Evolutionary conservation across 176 grass and related monocot genomes (phyloP), one percentile per base, ranked within the genome.

Genomic region (Paspalum notatum): DNA sequence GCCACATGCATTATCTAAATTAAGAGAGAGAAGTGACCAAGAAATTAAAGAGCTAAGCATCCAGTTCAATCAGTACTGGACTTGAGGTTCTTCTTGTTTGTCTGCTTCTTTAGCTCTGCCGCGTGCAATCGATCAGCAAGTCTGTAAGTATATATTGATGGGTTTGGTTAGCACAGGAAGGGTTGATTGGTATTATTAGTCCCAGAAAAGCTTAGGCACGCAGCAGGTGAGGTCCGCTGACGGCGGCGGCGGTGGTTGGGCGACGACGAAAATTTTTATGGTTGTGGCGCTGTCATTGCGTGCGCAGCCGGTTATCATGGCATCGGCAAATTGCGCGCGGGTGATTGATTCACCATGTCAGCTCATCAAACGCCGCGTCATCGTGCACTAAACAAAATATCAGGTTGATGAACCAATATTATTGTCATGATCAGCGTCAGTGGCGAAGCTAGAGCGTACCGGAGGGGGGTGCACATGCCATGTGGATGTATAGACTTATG

Each of bases 311-410:
- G 80, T 83, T 32, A 32, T 32, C 80, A 58, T 79, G 68, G 79
- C 52, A 51, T 47, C 24, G 18, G 26, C 24, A 12, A 75, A 66
- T 65, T 83, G 69, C 60, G 32, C 61, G 70, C 10, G 46, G 17
- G 22, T 16, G 68, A 66, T 37, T 55, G 56, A 69, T 54, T 71
- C 55, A 63, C 45, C 27, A 32, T 62, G 32, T 76, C 48, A 64
- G 56, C 63, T 55, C 85, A 71, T 55, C 85, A 71, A 89, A 65
- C 64, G 42, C 64, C 27, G 26, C 56, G 82, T 89, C 87, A 85
- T 70, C 77, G 12, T 71, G 71, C 82, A 81, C 64, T 77, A 80
- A 3, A 80, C n/a, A 3, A 61, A 68, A 49, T 75, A 69, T 55
- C 46, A 71, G 51, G 82, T 45, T 59, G 62, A 78, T 32, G 54